Evolutionary conservation across 23 red algal genomes (phyloP).

Genomic region (Gracilariopsis chorda): DNA sequence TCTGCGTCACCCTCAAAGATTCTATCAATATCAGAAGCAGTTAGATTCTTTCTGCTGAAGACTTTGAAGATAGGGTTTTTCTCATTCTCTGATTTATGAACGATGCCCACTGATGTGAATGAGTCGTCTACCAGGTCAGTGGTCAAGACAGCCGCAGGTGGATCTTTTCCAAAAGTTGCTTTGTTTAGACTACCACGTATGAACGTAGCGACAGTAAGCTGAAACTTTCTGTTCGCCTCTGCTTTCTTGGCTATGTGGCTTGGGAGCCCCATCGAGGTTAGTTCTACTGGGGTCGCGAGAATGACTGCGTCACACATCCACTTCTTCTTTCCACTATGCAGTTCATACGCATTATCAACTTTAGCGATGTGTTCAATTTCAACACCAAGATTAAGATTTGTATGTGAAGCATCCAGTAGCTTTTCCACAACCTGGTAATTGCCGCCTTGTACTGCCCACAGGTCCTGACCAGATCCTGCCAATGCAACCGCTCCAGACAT

Average conservation of each 20-base stretch:
- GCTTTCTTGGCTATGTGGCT: neutral
- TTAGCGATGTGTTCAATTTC: neutral
- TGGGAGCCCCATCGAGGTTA: conserved; percentile 11
- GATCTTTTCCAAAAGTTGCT: conserved; percentile 43
- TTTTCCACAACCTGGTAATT: conserved; percentile 39
- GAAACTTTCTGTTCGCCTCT: conserved; percentile 27
- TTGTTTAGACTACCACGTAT: conserved; percentile 47
- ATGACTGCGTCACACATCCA: conserved; percentile 53
- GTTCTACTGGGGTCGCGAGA: conserved; percentile 67
- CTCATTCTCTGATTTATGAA: neutral
- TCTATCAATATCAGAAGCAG: neutral
- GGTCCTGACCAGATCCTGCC: conserved; percentile 52
- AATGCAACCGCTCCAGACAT: conserved; percentile 58
- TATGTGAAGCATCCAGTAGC: conserved; percentile 13
- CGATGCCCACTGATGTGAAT: conserved; percentile 40
- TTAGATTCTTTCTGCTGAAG: conserved; percentile 20
- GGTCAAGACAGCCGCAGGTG: conserved; percentile 40
- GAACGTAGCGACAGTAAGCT: conserved; percentile 56
- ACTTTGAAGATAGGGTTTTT: conserved; percentile 54
- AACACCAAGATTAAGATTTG: conserved; percentile 6
- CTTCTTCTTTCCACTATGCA: neutral
- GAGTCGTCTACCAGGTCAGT: conserved; percentile 16
- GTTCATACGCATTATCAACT: neutral
- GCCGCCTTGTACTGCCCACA: conserved; percentile 68
- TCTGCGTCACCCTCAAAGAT: conserved; percentile 27